Base-by-base conservation (phyloP, 2,329 filamentous ascomycete species). In the Hortaea werneckii region DNA sequence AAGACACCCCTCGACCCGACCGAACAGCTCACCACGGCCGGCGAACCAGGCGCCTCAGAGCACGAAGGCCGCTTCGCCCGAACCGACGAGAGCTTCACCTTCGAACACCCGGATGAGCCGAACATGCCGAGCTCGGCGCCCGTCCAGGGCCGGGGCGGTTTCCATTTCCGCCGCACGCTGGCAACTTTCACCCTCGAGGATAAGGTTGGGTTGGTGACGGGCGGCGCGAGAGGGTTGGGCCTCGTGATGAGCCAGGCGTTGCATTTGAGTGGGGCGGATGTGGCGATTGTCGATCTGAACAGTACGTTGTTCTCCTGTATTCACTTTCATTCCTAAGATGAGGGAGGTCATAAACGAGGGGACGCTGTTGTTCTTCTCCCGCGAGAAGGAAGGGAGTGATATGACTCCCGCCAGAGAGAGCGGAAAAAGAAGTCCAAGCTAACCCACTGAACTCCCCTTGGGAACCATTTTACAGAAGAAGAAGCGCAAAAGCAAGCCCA, bases 211-310 rank as follows among this genome's bases (percentile, higher is more conserved):
- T 74, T 95, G 37, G 85, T 96, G 34, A 96, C 90, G 1, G 90
- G 90, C 44, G 90, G 89, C 61, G 90, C 90, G 27, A 77, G 89
- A 61, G 90, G 90, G 6, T 68, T 96, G 47, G 90, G 90, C 35
- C 72, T 95, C 50, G 88, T 94, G 56, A 95, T 96, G 85, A 85
- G 84, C 43, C 88, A 95, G 71, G 88, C 85, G 40, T 79, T 95
- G 67, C 85, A 95, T 44, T 82, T 87, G 44, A 92, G 85, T 44
- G 90, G 90, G 43, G 85, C 87, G 7, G 83, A 94, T 65, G 75
- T 95, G 51, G 90, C 90, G 37, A 85, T 96, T 66, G 87, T 95
- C 37, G 90, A 96, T 65, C 73, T 95, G 71, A 95, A 96, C 70
- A 84, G 86, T 90, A 67, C 55, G 80, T 74, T 7, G 7, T 9